phyloP scores from a whole-genome alignment of 441 rosid genomes.

The Mallotus japonicus region DNA sequence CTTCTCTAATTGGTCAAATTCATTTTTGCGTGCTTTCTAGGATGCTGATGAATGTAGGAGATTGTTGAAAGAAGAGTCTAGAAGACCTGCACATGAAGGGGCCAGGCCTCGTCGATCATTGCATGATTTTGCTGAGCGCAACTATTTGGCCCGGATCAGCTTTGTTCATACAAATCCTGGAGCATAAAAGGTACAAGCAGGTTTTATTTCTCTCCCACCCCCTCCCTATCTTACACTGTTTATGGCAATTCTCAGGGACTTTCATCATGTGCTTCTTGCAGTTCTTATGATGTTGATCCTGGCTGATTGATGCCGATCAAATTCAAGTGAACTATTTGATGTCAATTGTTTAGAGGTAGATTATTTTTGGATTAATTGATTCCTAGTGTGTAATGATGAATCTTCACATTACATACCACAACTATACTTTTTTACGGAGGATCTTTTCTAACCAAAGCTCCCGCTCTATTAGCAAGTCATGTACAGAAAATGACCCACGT shows the following conservation, averaged over 20 bases:
- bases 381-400: neutral
- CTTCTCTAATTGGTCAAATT: neutral
- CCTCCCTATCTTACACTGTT: neutral
- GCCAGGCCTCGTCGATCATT: slow-evolving; percentile 52
- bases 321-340: neutral
- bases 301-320: neutral
- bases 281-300: neutral
- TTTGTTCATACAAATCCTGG: slow-evolving; percentile 50
- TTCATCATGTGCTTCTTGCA: neutral
- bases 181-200: slow-evolving; percentile 20
- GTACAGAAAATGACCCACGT: too few relatives aligned
- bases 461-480: neutral
- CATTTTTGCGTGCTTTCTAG: slow-evolving; percentile 31
- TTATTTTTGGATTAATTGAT: neutral
- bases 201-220: neutral
- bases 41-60: slow-evolving; percentile 57
- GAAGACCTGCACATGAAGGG: slow-evolving; percentile 40
- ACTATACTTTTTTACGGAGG: too few relatives aligned
- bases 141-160: slow-evolving; percentile 62
- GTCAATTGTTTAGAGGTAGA: neutral
- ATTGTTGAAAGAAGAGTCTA: slow-evolving; percentile 48
- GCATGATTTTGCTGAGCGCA: slow-evolving; percentile 89
- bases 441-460: neutral
- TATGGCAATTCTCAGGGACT: neutral
- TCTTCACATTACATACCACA: too few relatives aligned